Base-by-base conservation (phyloP, 2,329 filamentous ascomycete species). In the Fusarium continuum region DNA sequence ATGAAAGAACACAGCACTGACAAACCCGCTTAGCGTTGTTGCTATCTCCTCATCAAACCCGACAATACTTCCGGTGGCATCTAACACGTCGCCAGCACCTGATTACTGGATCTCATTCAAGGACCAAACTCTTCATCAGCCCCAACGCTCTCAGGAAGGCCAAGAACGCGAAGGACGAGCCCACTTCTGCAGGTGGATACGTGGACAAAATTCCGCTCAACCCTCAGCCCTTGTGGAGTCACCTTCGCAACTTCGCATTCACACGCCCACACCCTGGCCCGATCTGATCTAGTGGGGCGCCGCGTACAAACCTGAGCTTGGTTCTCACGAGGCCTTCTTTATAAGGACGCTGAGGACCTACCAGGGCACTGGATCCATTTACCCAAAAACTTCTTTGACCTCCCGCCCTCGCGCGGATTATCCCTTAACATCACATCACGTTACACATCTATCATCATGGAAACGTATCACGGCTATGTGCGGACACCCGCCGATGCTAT, bases 401-500 rank as follows among this genome's bases (percentile, higher is more conserved):
- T 46, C 45, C 64, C 58, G 64, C 50, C 55, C 36, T 44, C 11
- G 64, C 40, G 64, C 48, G 65, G 65, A 64, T 16, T 55, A 58
- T 20, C 17, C 43, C 46, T 40, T 45, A 47, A 64, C 49, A 48
- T 56, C 49, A 59, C 61, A 61, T 49, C 31, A 43, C 59, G 47
- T 67, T 53, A 65, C 59, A 55, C 53, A 54, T 53, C 62, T 65
- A 53, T 55, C 67, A 81, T 75, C 72, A 98, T 98, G 94, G 95
- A 99, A 81, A 99, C 95, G 40, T 99, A 98, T 75, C 86, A 94
- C 80, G 95, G 95, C 62, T 91, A 92, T 76, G 93, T 99, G 73
- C 91, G 93, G 79, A 96, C 93, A n/a, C 94, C 95, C 32, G 90
- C 88, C 72, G 95, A 99, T 79, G 95, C 95, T 70, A 97, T 99